Evolutionary conservation across 1,284 basidiomycete genomes (phyloP), one percentile per base, ranked within the genome.

Genomic region (Baeospora myosura): DNA sequence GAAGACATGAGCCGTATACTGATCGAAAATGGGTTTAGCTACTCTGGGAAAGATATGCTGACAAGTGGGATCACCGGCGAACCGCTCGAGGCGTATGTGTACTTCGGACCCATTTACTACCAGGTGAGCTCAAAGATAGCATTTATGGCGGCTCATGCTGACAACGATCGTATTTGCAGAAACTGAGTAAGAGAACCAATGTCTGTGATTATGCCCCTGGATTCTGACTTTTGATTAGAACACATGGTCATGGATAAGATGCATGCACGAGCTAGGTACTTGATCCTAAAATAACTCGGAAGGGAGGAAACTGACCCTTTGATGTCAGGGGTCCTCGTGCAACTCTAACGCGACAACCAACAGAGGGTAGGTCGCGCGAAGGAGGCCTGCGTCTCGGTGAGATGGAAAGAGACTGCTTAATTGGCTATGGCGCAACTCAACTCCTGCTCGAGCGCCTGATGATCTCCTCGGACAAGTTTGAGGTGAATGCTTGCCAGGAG

Each of bases 211-310:
- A 47, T 47, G 35, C 26, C 41, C 40, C 32, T 44, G 41, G 22
- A 28, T 43, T 16, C 29, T 48, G 33, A 44, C 17, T 51, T 43
- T 43, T 41, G 36, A 53, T 28, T 46, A 85, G 83, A 91, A 70
- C 92, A 94, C 68, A 96, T 95, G 92, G 94, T 98, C 47, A 89
- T 96, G 82, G 94, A 98, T 71, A 98, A 99, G 74, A 98, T 98
- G 96, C 96, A 98, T 57, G 96, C 96, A 50, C 84, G 96, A 49
- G 92, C 94, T 37, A 85, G 90, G 88, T 84, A 60, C 50, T 70
- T 40, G 39, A 34, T 20, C 23, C n/a, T 45, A 43, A 47, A 44
- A 38, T 37, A 50, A 43, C 33, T 7, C 10, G 22, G 30, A 34
- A 32, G n/a, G n/a, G n/a, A n/a, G n/a, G 24, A 28, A 41, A 48